Percentiles rank a stretch among this genome's conserved stretches.
These are phyloP conservation scores for Penicillium brevicompactum DNA, from an alignment of 2,329 filamentous ascomycete species.

Conservation along the genomic window DNA sequence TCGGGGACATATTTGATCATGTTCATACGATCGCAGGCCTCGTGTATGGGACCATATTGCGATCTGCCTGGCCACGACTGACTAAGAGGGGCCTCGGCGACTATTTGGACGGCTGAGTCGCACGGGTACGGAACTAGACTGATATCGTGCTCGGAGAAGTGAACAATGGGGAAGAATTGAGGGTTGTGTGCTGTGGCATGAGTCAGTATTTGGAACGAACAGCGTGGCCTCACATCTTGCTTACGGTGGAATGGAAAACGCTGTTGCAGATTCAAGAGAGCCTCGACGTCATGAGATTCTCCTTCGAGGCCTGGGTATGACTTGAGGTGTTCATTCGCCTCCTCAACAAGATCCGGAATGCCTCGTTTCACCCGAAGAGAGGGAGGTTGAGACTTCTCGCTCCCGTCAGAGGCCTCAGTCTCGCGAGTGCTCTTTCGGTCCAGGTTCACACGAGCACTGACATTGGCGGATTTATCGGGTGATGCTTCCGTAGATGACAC, in stretches of 20 bases:
- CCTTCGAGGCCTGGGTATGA: too few relatives aligned
- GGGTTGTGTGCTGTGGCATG: slow-evolving; percentile 20
- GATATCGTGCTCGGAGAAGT: slow-evolving; percentile 45
- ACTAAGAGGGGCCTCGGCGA: slow-evolving; percentile 33
- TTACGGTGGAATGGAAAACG: slow-evolving; percentile 19
- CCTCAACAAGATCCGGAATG: slow-evolving; percentile 17
- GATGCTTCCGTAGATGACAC: neutral
- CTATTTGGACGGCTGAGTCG: slow-evolving; percentile 30
- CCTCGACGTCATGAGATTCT: slow-evolving; percentile 11
- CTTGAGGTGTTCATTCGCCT: slow-evolving; percentile 14
- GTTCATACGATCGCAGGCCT: slow-evolving; percentile 55
- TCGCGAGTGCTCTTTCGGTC: neutral
- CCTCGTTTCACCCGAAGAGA: neutral
- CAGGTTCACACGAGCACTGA: neutral
- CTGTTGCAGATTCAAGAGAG: neutral
- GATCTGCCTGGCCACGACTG: slow-evolving; percentile 13
- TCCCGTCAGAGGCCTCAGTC: neutral
- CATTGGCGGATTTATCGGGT: neutral
- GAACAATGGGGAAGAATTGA: slow-evolving; percentile 43
- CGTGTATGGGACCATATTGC: slow-evolving; percentile 22
- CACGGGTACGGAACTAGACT: slow-evolving; percentile 39
- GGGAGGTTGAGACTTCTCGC: neutral
- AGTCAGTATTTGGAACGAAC: neutral
- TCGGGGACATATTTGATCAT: slow-evolving; percentile 61
- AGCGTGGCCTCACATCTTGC: neutral